Conservation (phyloP, 164 flowering plant genomes). For the Annona cherimola region DNA sequence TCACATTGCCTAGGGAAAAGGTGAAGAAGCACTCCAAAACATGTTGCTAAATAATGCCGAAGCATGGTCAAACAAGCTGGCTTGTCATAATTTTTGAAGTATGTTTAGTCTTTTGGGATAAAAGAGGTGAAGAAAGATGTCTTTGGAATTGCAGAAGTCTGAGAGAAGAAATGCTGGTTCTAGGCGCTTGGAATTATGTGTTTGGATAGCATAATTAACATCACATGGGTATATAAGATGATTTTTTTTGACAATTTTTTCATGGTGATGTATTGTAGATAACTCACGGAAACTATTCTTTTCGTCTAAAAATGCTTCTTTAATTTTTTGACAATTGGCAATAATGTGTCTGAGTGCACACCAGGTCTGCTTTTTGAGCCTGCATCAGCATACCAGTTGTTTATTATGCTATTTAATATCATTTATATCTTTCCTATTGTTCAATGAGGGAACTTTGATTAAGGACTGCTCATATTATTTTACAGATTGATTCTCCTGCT, state of each 20-base stretch:
- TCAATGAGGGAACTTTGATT: not conserved
- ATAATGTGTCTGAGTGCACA: not conserved
- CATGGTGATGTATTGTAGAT: not conserved
- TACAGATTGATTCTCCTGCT: conserved; percentile 94
- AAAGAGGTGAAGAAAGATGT: not conserved
- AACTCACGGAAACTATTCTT: not conserved
- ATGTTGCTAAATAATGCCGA: too few relatives aligned
- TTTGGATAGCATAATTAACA: too few relatives aligned
- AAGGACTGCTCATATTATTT: not conserved
- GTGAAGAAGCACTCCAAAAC: too few relatives aligned
- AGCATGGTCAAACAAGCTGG: too few relatives aligned
- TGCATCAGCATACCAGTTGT: not conserved
- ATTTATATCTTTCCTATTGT: not conserved
- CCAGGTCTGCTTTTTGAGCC: not conserved
- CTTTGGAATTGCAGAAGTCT: too few relatives aligned
- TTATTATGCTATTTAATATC: not conserved
- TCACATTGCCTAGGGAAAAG: too few relatives aligned
- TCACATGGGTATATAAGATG: not conserved
- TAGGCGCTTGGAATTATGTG: not conserved
- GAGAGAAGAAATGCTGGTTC: not conserved
- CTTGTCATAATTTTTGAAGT: too few relatives aligned
- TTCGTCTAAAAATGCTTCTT: too few relatives aligned
- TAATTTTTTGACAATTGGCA: too few relatives aligned
- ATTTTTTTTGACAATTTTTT: not conserved
- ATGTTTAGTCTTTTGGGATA: not conserved